Evolutionary conservation across 345 rosid genomes (phyloP), one percentile per base, ranked within the genome.

Genomic region (Psidium guajava): DNA sequence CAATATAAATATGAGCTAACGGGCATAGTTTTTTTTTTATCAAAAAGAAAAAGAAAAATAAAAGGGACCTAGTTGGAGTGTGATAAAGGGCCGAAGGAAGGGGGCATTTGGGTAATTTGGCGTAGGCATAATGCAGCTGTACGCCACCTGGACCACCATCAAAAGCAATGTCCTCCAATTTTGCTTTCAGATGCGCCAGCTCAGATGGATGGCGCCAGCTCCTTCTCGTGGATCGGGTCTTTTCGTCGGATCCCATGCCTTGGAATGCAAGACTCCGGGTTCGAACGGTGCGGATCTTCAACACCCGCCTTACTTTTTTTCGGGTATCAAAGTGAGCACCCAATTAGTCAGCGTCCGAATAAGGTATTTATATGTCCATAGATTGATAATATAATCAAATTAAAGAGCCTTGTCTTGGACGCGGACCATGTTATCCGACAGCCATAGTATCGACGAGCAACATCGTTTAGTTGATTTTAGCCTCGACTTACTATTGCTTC

Each of bases 361-460:
- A 49, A 49, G 12, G 15, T 25, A 25, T 57, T 11, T 57, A 6
- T 25, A 1, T 58, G 27, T n/a, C 8, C 32, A 5, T 11, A 12
- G 1, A 0, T 7, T 0, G 15, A 58, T 58, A 25, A 25, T 25
- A 25, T 1, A 58, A 58, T 3, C 1, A n/a, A 58, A 27, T 6
- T 58, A 57, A 11, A 25, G 5, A 57, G 16, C 1, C 0, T 0
- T 3, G 0, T 0, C 16, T 25, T 57, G 13, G 52, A 50, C 14
- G 3, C 1, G 0, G 16, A 57, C 16, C 3, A 0, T 0, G 27
- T 58, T 58, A 5, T 25, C 16, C 5, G 12, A 58, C 13, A 58
- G 8, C 27, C 13, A 5, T 2, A 58, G 25, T 7, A 57, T 25
- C 0, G 7, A 5, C 2, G 8, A 15, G 4, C 11, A 6, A 11